A percentile compares a stretch with the other conserved stretches of the same genome.
Conservation (phyloP, 257 asterid genomes). For the Leptodermis oblonga region DNA sequence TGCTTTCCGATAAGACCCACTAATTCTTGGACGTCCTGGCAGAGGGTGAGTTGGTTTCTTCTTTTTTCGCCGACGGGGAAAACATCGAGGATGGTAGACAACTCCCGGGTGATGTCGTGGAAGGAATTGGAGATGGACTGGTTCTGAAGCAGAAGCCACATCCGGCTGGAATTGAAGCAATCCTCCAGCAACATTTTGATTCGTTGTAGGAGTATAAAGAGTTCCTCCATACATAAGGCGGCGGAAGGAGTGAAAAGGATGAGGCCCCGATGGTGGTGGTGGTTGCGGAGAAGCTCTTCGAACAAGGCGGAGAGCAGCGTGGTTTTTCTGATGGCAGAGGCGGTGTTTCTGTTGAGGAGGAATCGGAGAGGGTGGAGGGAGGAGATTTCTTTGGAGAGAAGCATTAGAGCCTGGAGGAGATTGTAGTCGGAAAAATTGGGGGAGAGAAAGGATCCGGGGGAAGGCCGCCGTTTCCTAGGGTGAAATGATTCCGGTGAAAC, state of each 20-base stretch:
- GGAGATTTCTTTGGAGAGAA: constrained; percentile 58
- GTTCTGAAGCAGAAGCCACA: constrained; percentile 75
- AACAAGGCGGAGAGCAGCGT: constrained; percentile 55
- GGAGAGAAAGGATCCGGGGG: constrained; percentile 52
- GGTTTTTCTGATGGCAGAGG: constrained; percentile 54
- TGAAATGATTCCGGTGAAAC: constrained; percentile 57
- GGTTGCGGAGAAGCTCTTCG: constrained; percentile 55
- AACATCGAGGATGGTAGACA: constrained; percentile 71
- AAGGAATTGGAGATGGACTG: constrained; percentile 43
- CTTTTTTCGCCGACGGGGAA: constrained; percentile 33
- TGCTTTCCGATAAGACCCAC: constrained; percentile 59
- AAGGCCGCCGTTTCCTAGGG: constrained; percentile 64
- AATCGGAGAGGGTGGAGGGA: constrained; percentile 38
- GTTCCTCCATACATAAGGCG: constrained; percentile 68
- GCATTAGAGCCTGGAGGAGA: constrained; percentile 53
- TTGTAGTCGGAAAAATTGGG: constrained; percentile 51
- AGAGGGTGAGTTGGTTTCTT: constrained; percentile 44
- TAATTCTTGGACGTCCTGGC: constrained; percentile 61
- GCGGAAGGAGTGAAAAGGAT: constrained; percentile 60
- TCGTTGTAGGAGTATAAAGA: constrained; percentile 64
- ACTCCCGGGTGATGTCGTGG: constrained; percentile 54
- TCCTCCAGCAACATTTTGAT: constrained; percentile 56
- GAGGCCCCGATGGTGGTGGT: constrained; percentile 15
- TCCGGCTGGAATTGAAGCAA: constrained; percentile 50
- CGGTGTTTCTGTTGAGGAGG: constrained; percentile 45